A percentile compares a stretch with the other conserved stretches of the same genome.
phyloP scores from a whole-genome alignment of 345 rosid genomes.

The Lumnitzera racemosa region DNA sequence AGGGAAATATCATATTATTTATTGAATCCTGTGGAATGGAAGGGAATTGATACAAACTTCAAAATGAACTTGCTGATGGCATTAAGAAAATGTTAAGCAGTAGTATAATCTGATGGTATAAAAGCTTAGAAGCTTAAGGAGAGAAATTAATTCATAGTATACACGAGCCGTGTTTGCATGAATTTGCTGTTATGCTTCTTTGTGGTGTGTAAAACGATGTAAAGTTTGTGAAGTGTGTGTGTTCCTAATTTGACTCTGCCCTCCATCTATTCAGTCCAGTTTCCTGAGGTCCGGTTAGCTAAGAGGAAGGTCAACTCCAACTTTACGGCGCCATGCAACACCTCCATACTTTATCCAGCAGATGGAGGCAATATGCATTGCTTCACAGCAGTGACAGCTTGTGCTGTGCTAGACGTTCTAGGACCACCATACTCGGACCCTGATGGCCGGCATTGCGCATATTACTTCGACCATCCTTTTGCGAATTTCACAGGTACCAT shows the following conservation, averaged over 20 bases:
- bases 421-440: constrained; percentile 79
- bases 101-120: too few species aligned
- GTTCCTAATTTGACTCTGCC: constrained; percentile 5
- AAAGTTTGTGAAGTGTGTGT: too few species aligned
- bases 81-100: too few species aligned
- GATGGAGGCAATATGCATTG: constrained; percentile 98
- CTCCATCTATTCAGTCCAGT: constrained; percentile 24
- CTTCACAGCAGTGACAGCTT: constrained; percentile 76
- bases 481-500: constrained; percentile 41
- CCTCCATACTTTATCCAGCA: constrained; percentile 79
- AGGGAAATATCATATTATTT: too few species aligned
- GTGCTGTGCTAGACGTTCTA: constrained; percentile 87
- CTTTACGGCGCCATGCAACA: constrained; percentile 63
- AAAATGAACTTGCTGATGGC: too few species aligned
- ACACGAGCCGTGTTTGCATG: too few species aligned
- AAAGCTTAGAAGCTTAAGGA: too few species aligned
- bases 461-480: constrained; percentile 56
- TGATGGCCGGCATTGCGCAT: constrained; percentile 77
- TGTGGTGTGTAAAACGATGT: too few species aligned
- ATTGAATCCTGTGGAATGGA: too few species aligned
- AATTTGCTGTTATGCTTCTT: too few species aligned
- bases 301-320: constrained; percentile 63
- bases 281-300: constrained; percentile 50
- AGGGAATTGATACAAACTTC: too few species aligned
- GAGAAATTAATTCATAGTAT: too few species aligned